phyloP scores from a whole-genome alignment of 1,139 yeast genomes.

The Scheffersomyces lignicola region DNA sequence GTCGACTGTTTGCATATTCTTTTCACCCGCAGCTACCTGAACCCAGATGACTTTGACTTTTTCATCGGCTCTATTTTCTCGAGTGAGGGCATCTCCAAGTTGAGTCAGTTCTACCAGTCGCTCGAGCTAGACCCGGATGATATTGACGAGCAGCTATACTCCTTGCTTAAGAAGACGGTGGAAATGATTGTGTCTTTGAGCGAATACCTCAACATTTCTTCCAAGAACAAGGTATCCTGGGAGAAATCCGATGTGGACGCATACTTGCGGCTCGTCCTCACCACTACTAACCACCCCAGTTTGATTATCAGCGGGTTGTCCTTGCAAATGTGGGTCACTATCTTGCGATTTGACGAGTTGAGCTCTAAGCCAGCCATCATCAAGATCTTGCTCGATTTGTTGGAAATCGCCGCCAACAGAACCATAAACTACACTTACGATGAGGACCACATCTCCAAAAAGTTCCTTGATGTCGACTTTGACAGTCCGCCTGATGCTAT shows the following conservation, averaged over 20 bases:
- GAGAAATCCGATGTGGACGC: conserved; percentile 57
- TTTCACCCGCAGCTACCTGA: conserved; percentile 76
- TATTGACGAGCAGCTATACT: conserved; percentile 75
- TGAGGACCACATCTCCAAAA: conserved; percentile 62
- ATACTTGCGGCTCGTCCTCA: conserved; percentile 71
- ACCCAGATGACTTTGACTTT: conserved; percentile 71
- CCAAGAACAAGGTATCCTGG: conserved; percentile 43
- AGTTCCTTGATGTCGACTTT: conserved; percentile 77
- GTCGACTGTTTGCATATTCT: conserved; percentile 89
- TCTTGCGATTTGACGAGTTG: conserved; percentile 77
- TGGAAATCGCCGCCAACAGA: conserved; percentile 78
- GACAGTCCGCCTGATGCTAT: conserved; percentile 83
- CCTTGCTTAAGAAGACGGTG: conserved; percentile 82
- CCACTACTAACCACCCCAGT: conserved; percentile 82
- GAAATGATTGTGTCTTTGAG: conserved; percentile 92
- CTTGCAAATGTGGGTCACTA: conserved; percentile 91
- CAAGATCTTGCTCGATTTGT: conserved; percentile 59
- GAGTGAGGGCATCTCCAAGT: conserved; percentile 66
- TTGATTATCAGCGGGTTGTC: conserved; percentile 89
- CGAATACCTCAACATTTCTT: conserved; percentile 60
- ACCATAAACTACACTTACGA: conserved; percentile 71
- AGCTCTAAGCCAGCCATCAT: conserved; percentile 51
- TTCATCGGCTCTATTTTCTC: conserved; percentile 80
- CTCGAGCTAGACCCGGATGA: conserved; percentile 69
- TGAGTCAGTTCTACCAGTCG: conserved; percentile 64